phyloP scores from a whole-genome alignment of 1,284 basidiomycete genomes.

The Ceratobasidium sp. region DNA sequence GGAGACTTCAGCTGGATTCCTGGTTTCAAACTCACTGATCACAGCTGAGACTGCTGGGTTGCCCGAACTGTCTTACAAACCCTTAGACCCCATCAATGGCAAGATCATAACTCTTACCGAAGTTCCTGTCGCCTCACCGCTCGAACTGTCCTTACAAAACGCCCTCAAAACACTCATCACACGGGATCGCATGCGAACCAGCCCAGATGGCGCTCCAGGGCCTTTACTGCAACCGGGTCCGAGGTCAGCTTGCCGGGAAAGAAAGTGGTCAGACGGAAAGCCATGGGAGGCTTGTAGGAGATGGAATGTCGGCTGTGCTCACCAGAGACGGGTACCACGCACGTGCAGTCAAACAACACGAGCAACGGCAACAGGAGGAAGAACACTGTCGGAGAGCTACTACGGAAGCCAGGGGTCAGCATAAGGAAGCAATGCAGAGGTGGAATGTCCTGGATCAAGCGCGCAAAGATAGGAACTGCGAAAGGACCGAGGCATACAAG shows the following conservation, averaged over 20 bases:
- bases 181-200: background rate
- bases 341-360: background rate
- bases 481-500: background rate
- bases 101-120: too few relatives aligned
- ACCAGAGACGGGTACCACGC: background rate
- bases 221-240: background rate
- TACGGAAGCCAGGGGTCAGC: background rate
- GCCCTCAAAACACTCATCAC: background rate
- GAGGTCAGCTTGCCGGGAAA: background rate
- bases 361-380: background rate
- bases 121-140: too few relatives aligned
- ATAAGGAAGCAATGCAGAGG: background rate
- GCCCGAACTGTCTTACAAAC: too few relatives aligned
- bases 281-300: background rate
- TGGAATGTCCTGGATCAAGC: background rate
- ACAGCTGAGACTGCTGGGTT: too few relatives aligned
- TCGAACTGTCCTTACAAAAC: too few relatives aligned
- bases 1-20: background rate
- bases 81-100: too few relatives aligned
- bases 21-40: background rate
- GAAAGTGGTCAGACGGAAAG: background rate
- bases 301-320: conserved; percentile 16
- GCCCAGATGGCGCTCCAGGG: background rate
- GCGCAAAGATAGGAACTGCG: background rate
- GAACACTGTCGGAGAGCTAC: background rate